Percentiles rank a stretch among this genome's conserved stretches.
phyloP scores from a whole-genome alignment of 2,329 filamentous ascomycete species.

The Aspergillus clavatus region DNA sequence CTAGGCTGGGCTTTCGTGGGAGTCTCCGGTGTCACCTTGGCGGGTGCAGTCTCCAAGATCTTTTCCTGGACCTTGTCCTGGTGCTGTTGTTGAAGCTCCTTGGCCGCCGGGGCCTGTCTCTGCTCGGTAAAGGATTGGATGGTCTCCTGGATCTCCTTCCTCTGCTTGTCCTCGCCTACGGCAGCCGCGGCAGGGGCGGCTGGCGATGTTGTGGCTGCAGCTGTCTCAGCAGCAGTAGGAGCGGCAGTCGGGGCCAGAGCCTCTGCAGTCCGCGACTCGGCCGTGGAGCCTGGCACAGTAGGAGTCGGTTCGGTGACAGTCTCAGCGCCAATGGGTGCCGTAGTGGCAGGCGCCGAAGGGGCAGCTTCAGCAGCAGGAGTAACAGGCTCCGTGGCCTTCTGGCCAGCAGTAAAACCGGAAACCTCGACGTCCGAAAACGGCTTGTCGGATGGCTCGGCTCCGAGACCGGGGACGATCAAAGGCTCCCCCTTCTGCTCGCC shows the following conservation, averaged over 20 bases:
- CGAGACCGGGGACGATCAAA: conserved; percentile 19
- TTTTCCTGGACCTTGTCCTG: conserved; percentile 6
- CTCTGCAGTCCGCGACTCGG: conserved; percentile 6
- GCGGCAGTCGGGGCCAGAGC: conserved; percentile 8
- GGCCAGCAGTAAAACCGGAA: conserved; percentile 8
- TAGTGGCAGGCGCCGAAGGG: not conserved
- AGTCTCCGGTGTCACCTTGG: not conserved
- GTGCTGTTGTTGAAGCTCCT: not conserved
- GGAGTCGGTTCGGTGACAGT: not conserved
- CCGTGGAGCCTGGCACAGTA: not conserved
- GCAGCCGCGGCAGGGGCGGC: conserved; percentile 13
- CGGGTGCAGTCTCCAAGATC: not conserved
- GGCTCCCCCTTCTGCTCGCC: conserved; percentile 12
- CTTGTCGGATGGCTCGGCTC: conserved; percentile 14
- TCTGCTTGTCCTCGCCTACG: not conserved
- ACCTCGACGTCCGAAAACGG: conserved; percentile 10
- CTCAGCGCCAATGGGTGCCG: not conserved
- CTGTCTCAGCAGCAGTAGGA: conserved; percentile 12
- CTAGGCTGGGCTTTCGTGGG: not conserved
- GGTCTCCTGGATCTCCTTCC: conserved; percentile 6
- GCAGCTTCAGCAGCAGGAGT: no score
- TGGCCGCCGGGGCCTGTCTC: conserved; percentile 8
- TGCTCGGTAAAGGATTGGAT: not conserved
- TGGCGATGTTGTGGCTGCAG: conserved; percentile 19
- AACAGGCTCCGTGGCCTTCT: conserved; percentile 6